Base-by-base conservation (phyloP, 2,329 filamentous ascomycete genomes). In the Xylariaceae sp. region DNA sequence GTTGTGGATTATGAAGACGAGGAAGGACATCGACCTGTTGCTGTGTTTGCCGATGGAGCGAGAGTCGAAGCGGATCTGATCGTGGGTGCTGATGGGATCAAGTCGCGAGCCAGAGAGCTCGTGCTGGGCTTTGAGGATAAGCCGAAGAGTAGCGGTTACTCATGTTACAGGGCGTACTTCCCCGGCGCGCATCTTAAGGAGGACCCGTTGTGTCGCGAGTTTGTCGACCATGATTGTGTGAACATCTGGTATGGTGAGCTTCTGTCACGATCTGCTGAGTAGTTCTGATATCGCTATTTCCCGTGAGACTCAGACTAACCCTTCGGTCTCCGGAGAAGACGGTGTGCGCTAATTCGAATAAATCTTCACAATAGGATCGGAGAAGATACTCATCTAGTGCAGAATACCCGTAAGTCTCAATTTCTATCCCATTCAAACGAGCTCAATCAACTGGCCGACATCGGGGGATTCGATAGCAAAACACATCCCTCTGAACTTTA, bases 81-180 rank as follows among this genome's bases (percentile, higher is more conserved):
- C 3, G 63, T 81, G 6, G 77, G 75, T 5, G 75, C 75, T 22
- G 77, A 80, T 60, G 70, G 76, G 6, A 77, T 80, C 46, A 73
- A 77, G 51, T 62, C 59, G 3, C 72, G 74, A 31, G 74, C 77
- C 0, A 64, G 76, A 30, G 72, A 73, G 47, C 66, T 79, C 1
- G 76, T 80, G 3, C 68, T 80, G 4, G 76, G 76, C 1, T 77
- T 76, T 31, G 67, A 71, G 36, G 76, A 78, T 51, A 74, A 74
- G 42, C 75, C 75, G 1, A 77, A 78, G 58, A 75, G 72, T 32
- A 75, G 71, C 45, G 77, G 77, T 0, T 80, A 79, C 54, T 76
- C 77, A 1, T 76, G 77, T 39, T 80, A 73, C 65, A 66, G 76
- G 19, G 74, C 76, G 0, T 79, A 72, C 47, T 70, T 71, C 50